These are phyloP conservation scores for Neoarthrinium moseri DNA, from an alignment of 2,329 filamentous ascomycete genomes.

Conservation along the genomic window DNA sequence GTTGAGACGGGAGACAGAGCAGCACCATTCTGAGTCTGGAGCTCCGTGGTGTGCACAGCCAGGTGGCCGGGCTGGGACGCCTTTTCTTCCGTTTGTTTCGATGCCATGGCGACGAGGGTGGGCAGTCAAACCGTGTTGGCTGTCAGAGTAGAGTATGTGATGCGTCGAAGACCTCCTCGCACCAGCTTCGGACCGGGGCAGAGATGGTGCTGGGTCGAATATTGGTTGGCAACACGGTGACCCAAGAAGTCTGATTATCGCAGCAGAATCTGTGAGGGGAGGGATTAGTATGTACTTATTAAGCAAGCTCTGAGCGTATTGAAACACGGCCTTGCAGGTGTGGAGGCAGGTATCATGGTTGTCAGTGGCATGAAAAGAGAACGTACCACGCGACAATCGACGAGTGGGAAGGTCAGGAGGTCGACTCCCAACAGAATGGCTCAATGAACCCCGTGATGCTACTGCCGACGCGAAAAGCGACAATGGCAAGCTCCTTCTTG, in stretches of 20 bases:
- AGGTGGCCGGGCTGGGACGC: constrained; percentile 1
- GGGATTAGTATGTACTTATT: background rate
- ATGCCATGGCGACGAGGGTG: constrained; percentile 8
- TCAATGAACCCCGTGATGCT: background rate
- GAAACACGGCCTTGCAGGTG: background rate
- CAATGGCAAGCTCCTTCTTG: constrained; percentile 4
- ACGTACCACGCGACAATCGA: constrained; percentile 11
- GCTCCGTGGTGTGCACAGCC: constrained; percentile 15
- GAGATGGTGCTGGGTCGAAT: constrained; percentile 1
- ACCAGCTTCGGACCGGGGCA: background rate
- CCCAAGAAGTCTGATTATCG: constrained; percentile 1
- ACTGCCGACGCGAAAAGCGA: background rate
- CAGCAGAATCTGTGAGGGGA: background rate
- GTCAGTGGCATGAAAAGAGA: too few relatives aligned
- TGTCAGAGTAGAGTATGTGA: background rate
- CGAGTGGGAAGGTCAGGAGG: too few relatives aligned
- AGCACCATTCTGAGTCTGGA: constrained; percentile 14
- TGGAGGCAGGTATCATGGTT: background rate
- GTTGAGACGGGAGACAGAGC: constrained; percentile 12
- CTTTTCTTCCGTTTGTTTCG: constrained; percentile 1
- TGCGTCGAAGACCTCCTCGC: too few relatives aligned
- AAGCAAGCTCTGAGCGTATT: background rate
- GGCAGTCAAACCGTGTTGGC: background rate
- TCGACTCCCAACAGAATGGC: background rate
- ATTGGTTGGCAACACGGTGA: constrained; percentile 1